Evolutionary conservation across 208 protist genomes (phyloP), one percentile per base, ranked within the genome.

Genomic region (Crithidia mellificae): DNA sequence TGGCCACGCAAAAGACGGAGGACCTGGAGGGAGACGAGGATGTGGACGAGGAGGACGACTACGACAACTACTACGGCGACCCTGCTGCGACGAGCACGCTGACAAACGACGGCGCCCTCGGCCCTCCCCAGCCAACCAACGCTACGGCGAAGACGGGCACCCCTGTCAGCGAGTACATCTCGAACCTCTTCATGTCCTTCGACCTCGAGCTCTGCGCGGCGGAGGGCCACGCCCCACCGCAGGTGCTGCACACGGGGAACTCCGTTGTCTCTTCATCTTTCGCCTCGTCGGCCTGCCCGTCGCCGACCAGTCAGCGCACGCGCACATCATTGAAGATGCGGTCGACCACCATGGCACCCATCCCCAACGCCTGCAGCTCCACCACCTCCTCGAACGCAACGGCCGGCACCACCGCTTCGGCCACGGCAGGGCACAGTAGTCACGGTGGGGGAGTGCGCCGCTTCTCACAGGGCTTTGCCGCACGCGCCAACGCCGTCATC

Each of bases 291-390:
- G 29, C 1, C 6, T 54, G 25, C n/a, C 24, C 53, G 17, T 62
- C 41, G 3, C 14, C 58, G 17, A 47, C 29, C 7, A 63, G 47
- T 53, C 55, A 36, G 30, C 46, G 20, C 36, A 55, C 7, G n/a
- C 49, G 24, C 2, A 19, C 24, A 22, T 73, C 50, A 19, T 3
- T 36, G 7, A 52, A 66, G 29, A 44, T 49, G 34, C 38, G 44
- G 17, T 61, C 50, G 34, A 54, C n/a, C 19, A 59, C 68, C 12
- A 2, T 61, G 49, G 19, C 68, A 19, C 22, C 49, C 1, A 25
- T 30, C 11, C 20, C 51, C 14, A 46, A 20, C 14, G 39, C 2
- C 5, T 29, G 43, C 17, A 20, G 1, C n/a, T 34, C 50, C 19
- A 36, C 39, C 17, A 15, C 38, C n/a, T 56, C 32, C 0, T 27